Evolutionary conservation across 805 yeast species (phyloP), one percentile per base, ranked within the genome.

Genomic region (Pichia ethanolica): DNA sequence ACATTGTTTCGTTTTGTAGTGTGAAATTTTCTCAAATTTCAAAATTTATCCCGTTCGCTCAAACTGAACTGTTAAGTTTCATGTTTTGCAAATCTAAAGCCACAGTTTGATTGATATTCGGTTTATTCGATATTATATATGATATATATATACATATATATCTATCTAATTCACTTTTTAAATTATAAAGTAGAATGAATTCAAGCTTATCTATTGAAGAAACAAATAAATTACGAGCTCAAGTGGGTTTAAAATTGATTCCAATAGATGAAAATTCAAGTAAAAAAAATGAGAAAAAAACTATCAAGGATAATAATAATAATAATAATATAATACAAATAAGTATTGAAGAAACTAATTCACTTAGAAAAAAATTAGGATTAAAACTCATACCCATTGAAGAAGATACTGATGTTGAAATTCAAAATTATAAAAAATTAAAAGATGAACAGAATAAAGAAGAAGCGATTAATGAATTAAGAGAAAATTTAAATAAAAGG

Each of bases 351-450:
- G 80, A 75, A 51, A 76, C 81, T 0, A 77, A 77, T 59, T 67
- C 64, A 53, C 63, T 76, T 11, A 62, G 81, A 32, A 54, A 59
- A 4, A 61, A 69, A 43, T 49, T 74, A 30, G 81, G 82, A 1
- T 61, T 77, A n/a, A 62, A 65, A 40, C 71, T 72, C 5, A 58
- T 73, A 36, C 81, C 83, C 1, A 71, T 78, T 14, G 74, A 71
- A 10, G 52, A 50, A 9, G 48, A 49, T 5, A 28, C 47, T 30
- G 45, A 73, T 62, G 50, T 63, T 59, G 63, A 63, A 61, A 9
- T 64, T 48, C 56, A 72, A 56, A 69, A 80, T 64, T 33, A 69
- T 58, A 57, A 67, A 53, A 61, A 59, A 39, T 55, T 61, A 64
- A 64, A 49, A 54, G 69, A 49, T 45, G 57, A 52, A 58, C 68